phyloP scores from a whole-genome alignment of 148 eudicot genomes.

The Nepenthes mirabilis region DNA sequence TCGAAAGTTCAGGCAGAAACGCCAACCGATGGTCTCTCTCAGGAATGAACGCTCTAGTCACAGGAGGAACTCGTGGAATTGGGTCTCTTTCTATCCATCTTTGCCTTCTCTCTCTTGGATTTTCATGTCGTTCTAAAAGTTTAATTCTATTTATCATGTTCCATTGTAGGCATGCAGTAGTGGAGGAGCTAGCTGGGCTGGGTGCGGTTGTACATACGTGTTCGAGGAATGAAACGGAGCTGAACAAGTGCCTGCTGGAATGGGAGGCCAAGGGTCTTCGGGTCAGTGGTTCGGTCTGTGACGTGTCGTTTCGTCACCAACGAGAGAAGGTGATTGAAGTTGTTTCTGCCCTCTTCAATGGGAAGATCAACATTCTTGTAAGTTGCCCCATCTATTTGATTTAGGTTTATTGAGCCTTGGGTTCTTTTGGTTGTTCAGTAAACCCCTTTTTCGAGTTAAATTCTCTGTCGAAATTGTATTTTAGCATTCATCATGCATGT shows the following conservation, averaged over 20 bases:
- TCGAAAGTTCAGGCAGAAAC: background rate
- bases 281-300: slow-evolving; percentile 68
- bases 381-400: slow-evolving; percentile 10
- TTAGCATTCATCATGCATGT: no score
- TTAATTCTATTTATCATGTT: background rate
- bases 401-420: background rate
- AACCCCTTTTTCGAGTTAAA: no score
- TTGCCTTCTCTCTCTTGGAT: background rate
- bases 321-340: slow-evolving; percentile 40
- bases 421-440: background rate
- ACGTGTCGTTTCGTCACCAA: slow-evolving; percentile 40
- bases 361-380: slow-evolving; percentile 85
- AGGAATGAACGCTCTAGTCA: slow-evolving; percentile 80
- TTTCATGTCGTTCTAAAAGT: background rate
- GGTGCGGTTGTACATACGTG: slow-evolving; percentile 77
- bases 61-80: slow-evolving; percentile 98
- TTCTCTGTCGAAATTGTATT: no score
- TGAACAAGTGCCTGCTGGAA: slow-evolving; percentile 53
- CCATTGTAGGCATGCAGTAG: slow-evolving; percentile 51
- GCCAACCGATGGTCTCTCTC: slow-evolving; percentile 51
- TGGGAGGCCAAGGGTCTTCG: slow-evolving; percentile 58
- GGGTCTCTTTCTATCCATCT: slow-evolving; percentile 29
- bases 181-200: slow-evolving; percentile 64
- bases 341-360: slow-evolving; percentile 50
- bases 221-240: slow-evolving; percentile 60